A percentile compares a stretch with the other conserved stretches of the same genome.
Evolutionary conservation across 1,139 yeast genomes (phyloP).

Genomic region (Saccharomyces uvarum): DNA sequence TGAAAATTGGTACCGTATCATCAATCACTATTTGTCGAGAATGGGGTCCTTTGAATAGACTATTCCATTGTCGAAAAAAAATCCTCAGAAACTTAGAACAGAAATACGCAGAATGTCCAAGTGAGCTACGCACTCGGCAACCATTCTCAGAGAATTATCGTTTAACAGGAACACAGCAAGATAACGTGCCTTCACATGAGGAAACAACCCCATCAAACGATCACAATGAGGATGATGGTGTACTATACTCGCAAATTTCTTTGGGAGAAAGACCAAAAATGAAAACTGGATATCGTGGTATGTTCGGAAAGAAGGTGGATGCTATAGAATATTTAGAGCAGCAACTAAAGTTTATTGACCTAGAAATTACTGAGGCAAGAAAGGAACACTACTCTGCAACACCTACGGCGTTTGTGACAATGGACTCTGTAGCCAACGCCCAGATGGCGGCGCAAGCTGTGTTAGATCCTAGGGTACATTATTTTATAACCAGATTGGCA

Average conservation of each 20-base stretch:
- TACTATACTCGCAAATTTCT: conserved; percentile 22
- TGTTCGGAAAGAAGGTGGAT: conserved; percentile 52
- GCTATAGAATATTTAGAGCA: conserved; percentile 58
- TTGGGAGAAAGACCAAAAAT: conserved; percentile 43
- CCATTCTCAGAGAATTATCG: conserved; percentile 21
- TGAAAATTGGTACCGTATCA: conserved; percentile 75
- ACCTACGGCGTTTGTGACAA: conserved; percentile 69
- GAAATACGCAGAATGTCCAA: conserved; percentile 65
- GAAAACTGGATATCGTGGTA: conserved; percentile 42
- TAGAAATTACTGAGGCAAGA: conserved; percentile 53
- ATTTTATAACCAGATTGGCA: conserved; percentile 60
- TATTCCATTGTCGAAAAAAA: conserved; percentile 52
- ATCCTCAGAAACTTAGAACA: conserved; percentile 55
- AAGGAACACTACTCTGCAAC: conserved; percentile 58
- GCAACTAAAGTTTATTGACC: conserved; percentile 50
- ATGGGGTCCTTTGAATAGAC: conserved; percentile 64
- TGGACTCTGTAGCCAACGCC: conserved; percentile 79
- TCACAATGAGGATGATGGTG: conserved; percentile 26
- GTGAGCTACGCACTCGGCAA: conserved; percentile 19
- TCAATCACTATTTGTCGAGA: conserved; percentile 73
- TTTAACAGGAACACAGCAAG: conserved; percentile 13
- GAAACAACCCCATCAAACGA: conserved; percentile 2
- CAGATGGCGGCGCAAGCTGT: conserved; percentile 85
- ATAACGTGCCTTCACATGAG: background rate
- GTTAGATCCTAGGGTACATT: conserved; percentile 67